Evolutionary conservation across 192 early-diverging fungal species (phyloP), one percentile per base, ranked within the genome.

Genomic region (Coemansia sp.): DNA sequence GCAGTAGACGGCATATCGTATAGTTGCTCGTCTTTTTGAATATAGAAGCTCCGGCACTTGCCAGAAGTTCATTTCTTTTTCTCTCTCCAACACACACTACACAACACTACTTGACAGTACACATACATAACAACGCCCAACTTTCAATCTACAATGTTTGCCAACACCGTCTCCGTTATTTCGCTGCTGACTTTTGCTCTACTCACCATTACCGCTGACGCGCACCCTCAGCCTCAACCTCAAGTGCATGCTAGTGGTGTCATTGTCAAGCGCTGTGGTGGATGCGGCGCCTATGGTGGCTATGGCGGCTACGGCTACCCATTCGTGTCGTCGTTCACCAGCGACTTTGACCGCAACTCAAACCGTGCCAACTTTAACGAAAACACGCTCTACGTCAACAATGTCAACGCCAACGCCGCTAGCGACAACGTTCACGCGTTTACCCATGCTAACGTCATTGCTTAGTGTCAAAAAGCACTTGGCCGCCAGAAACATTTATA

Each of bases 381-480:
- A 36, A 52, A 74, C 24, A 74, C 72, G 12, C 24, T 74, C 20
- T 74, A 63, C 40, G 11, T 43, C 34, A 74, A 74, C 59, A 51
- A 74, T 38, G 52, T 63, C 6, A 34, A 67, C 20, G 65, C 61
- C 24, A 68, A 67, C 9, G 16, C 29, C 1, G 46, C 41, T 40
- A 63, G 24, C 61, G 67, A 47, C 66, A 74, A 65, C 15, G 24
- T 68, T 12, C 47, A 96, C 92, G 71, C 93, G 89, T 85, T 97
- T 87, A 66, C 94, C 92, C 71, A 95, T 91, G 72, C 67, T 46
- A 63, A 63, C 20, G 57, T 68, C 1, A 75, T 96, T 89, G 66
- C 95, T 89, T 46, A 95, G 94, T 24, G 24, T 24, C 24, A 24
- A 24, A 24, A 24, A 24, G 24, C 24, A 24, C 24, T 24, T 24